These are phyloP conservation scores for Penium margaritaceum DNA, from an alignment of 139 green algal genomes.

Conservation along the genomic window DNA sequence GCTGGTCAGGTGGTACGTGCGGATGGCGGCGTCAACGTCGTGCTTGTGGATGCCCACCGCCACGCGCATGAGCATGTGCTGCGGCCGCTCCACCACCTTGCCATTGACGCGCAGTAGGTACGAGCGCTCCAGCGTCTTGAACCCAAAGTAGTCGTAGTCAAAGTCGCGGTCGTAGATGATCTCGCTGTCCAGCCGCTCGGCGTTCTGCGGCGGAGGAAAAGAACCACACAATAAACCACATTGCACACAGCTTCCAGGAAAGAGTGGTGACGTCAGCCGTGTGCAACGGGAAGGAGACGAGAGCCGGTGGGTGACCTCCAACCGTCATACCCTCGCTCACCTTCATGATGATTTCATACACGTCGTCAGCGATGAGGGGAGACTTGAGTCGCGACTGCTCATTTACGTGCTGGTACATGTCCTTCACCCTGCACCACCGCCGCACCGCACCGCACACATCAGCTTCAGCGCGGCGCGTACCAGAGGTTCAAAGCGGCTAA, in stretches of 20 bases:
- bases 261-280: background rate
- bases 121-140: constrained; percentile 98
- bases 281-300: background rate
- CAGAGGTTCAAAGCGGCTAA: too few relatives aligned
- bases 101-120: constrained; percentile 90
- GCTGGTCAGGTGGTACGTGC: constrained; percentile 53
- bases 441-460: too few relatives aligned
- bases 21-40: constrained; percentile 61
- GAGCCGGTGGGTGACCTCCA: too few relatives aligned
- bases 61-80: constrained; percentile 99
- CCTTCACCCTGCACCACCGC: constrained; percentile 83
- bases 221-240: background rate
- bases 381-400: constrained; percentile 73
- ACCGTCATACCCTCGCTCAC: constrained; percentile 17
- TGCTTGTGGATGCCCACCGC: constrained; percentile 86
- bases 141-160: constrained; percentile 99
- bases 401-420: constrained; percentile 88
- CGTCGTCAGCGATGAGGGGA: constrained; percentile 78
- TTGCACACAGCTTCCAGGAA: background rate
- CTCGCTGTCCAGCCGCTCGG: constrained; percentile 78
- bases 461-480: too few relatives aligned
- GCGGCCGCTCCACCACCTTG: constrained; percentile 86
- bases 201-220: constrained; percentile 54
- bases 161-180: constrained; percentile 99
- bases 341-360: constrained; percentile 81